Evolutionary conservation across 1,139 yeast species (phyloP), one percentile per base, ranked within the genome.

Genomic region (Casaregolazyma lundiana): DNA sequence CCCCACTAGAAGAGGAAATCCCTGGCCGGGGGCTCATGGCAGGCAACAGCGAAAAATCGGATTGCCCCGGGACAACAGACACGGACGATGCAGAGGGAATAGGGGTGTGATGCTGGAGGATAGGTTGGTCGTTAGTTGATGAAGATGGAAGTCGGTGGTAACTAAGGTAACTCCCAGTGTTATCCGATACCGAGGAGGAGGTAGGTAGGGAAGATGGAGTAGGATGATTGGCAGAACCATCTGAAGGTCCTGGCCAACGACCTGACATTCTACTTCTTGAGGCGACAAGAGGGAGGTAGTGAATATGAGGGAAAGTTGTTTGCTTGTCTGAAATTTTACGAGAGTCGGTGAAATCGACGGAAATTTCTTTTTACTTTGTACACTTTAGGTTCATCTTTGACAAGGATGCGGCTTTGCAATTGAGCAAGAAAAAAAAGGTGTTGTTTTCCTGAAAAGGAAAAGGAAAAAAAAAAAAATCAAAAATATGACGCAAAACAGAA

Each of bases 121-220:
- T 39, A 34, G 47, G 34, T 44, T 39, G 24, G 26, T 36, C 17
- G n/a, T 22, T 11, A 22, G 36, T 22, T 30, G 19, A 22, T 26
- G 46, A 15, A 18, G 41, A 26, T 21, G 17, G 37, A 24, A 17
- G 40, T 20, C 24, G 40, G 9, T 37, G 40, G 26, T 37, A 22
- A 20, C 24, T 37, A 16, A 19, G 40, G 26, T 37, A 22, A 18
- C 21, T 15, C 21, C 38, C 35, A 36, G 44, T 17, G 38, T 38
- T 34, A 41, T 37, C 30, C 34, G 37, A 42, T 38, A 38, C 34
- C 32, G 46, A 22, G 22, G 29, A 19, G 15, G 32, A 30, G 13
- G 29, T 40, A 8, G 36, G 36, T 15, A 35, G 16, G 24, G 29
- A 11, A 20, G 29, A 4, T 26, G 11, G 32, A 26, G 15, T 6